These are phyloP conservation scores for Moesziomyces globuligerus DNA, from an alignment of 1,284 basidiomycete genomes.

Conservation along the genomic window DNA sequence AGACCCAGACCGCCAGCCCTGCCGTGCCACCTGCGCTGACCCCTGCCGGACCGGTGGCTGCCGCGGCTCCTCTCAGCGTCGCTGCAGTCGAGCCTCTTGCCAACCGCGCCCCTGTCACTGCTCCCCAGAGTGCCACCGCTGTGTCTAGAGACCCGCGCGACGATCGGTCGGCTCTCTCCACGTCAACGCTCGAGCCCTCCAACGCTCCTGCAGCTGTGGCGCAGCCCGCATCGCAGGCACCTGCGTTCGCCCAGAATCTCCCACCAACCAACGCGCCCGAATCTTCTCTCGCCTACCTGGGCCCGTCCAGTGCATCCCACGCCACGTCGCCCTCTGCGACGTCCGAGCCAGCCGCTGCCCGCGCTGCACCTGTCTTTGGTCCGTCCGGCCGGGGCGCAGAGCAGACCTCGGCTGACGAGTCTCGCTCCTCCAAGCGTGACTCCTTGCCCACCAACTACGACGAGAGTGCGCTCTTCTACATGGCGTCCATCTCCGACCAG, in stretches of 20 bases:
- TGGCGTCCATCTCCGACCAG: constrained; percentile 58
- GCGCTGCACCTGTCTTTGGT: constrained; percentile 25
- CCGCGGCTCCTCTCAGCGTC: constrained; percentile 13
- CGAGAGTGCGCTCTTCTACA: constrained; percentile 61
- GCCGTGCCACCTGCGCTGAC: constrained; percentile 8
- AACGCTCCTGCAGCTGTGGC: not conserved
- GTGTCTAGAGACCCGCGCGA: constrained; percentile 9
- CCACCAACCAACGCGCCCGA: constrained; percentile 8
- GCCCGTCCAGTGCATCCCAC: constrained; percentile 8
- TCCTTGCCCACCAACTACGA: constrained; percentile 51
- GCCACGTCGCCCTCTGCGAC: constrained; percentile 13
- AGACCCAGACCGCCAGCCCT: constrained; percentile 1
- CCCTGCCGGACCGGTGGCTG: constrained; percentile 12
- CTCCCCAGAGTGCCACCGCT: constrained; percentile 2
- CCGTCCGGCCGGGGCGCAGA: constrained; percentile 46
- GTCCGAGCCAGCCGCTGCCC: constrained; percentile 5
- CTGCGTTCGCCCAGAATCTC: not conserved
- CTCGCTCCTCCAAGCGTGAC: constrained; percentile 27
- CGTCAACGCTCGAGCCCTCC: not conserved
- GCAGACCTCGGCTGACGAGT: constrained; percentile 18
- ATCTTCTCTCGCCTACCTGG: constrained; percentile 35
- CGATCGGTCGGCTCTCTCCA: constrained; percentile 11
- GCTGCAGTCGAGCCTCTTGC: constrained; percentile 8
- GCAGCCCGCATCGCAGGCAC: constrained; percentile 7
- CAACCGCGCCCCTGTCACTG: constrained; percentile 11